Percentiles rank a stretch among this genome's conserved stretches.
Evolutionary conservation across 495 filamentous ascomycete genomes (phyloP).

Genomic region (Oidiodendron maius): DNA sequence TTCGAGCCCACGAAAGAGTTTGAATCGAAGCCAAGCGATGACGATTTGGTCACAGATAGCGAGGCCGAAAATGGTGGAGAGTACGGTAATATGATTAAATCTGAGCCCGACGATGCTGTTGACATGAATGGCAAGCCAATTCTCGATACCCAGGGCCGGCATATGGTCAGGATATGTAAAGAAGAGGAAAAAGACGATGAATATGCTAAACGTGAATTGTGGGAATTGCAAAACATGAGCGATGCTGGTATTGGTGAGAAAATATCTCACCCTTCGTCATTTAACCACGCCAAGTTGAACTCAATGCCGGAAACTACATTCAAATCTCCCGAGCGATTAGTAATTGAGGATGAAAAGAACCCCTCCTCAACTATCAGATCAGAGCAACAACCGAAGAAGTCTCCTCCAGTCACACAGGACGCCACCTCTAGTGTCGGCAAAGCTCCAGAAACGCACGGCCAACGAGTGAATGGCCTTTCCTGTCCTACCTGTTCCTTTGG

Average conservation of each 20-base stretch:
- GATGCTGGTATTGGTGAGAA: neutral
- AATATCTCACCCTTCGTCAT: neutral
- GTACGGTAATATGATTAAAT: slow-evolving; percentile 15
- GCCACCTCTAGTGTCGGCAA: neutral
- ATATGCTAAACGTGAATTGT: slow-evolving; percentile 16
- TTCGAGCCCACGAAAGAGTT: slow-evolving; percentile 53
- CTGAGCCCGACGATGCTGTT: slow-evolving; percentile 31
- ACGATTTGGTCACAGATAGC: slow-evolving; percentile 20
- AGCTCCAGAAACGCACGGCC: no score
- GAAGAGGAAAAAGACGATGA: slow-evolving; percentile 45
- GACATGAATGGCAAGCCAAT: slow-evolving; percentile 55
- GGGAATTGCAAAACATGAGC: slow-evolving; percentile 7
- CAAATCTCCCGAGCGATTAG: neutral
- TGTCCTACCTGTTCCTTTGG: slow-evolving; percentile 61
- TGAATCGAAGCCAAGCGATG: slow-evolving; percentile 13
- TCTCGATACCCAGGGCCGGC: slow-evolving; percentile 52
- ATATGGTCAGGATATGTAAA: slow-evolving; percentile 65
- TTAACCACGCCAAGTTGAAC: neutral
- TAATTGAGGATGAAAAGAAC: slow-evolving; percentile 3
- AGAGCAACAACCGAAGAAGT: neutral
- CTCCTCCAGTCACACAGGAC: neutral
- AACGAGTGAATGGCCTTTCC: slow-evolving; percentile 5
- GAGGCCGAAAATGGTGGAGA: slow-evolving; percentile 17
- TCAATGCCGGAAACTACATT: neutral
- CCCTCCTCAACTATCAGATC: neutral